Evolutionary conservation across 129 eudicot species (phyloP), one percentile per base, ranked within the genome.

Genomic region (Pittosporum tobira): DNA sequence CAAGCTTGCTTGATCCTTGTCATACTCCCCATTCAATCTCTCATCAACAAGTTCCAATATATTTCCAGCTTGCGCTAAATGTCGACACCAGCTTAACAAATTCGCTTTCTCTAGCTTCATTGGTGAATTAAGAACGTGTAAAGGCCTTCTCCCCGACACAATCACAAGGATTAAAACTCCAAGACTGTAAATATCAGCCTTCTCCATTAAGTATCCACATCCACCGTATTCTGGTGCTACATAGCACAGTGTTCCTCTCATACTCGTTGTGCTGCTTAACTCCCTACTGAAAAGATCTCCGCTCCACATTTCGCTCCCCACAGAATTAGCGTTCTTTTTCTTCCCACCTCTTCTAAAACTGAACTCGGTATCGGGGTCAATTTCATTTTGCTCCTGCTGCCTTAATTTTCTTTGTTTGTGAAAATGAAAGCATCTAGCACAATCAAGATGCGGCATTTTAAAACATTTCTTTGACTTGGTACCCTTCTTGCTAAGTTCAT

Each of bases 51-150:
- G 78, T 59, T 93, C 99, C 21, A 87, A 55, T 7, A 87, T 53
- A 65, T 87, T 88, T 16, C 99, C 99, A 0, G 79, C 72, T 16
- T 78, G 84, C 48, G 96, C 94, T 42, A 93, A 73, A 14, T 75
- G 84, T 38, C 93, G 65, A 63, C 81, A 76, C 99, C 99, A 93
- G 31, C 94, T 93, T 52, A 93, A 76, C 59, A 93, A 75, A 62
- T 93, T 93, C 22, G 99, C 99, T 68, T 87, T 93, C 83, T 93
- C 99, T 1, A 93, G 85, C 82, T 87, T 93, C 94, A 87, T 93
- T 2, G 99, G 99, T 0, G 99, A 93, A 37, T 87, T 69, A n/a
- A 87, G 81, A 21, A 93, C 93, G 36, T 93, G 99, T 23, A 87
- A 62, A 8, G 99, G 99, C 75, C 99, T 72, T 27, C 99, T 81